These are phyloP conservation scores for Ogataea trehalophila DNA, from an alignment of 805 yeast genomes.

Conservation along the genomic window DNA sequence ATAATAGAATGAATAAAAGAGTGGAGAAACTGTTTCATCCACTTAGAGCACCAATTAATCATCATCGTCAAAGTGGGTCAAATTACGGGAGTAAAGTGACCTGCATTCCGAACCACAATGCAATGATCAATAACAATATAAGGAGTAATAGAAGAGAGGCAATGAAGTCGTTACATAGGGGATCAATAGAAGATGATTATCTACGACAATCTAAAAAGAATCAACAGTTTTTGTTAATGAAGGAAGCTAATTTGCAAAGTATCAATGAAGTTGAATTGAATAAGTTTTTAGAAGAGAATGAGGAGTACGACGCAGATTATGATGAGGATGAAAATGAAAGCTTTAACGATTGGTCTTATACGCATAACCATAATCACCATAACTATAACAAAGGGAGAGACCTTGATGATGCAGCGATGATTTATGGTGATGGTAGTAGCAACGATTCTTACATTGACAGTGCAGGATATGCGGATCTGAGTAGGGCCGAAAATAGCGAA, in stretches of 20 bases:
- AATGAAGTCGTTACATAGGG: constrained; percentile 10
- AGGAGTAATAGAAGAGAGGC: too few species aligned
- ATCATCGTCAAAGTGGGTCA: constrained; percentile 2
- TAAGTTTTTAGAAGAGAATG: constrained; percentile 10
- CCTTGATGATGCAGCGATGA: too few species aligned
- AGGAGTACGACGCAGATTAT: not conserved
- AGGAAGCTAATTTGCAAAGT: constrained; percentile 15
- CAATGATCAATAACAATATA: not conserved
- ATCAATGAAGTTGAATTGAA: constrained; percentile 16
- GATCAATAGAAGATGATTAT: constrained; percentile 26
- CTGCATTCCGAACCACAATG: constrained; percentile 9
- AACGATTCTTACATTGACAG: not conserved
- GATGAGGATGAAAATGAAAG: not conserved
- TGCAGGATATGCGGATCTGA: not conserved
- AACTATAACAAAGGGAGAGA: not conserved
- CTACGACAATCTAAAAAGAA: constrained; percentile 20
- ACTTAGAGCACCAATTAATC: not conserved
- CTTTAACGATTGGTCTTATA: not conserved
- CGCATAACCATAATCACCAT: not conserved
- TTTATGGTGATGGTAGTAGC: not conserved
- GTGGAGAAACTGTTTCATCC: constrained; percentile 21
- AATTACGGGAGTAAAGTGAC: not conserved
- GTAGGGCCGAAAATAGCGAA: not conserved
- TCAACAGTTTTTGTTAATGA: constrained; percentile 6
- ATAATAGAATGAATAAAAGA: constrained; percentile 4